Evolutionary conservation across 805 yeast species (phyloP).

Genomic region (Alloascoidea hylecoeti): DNA sequence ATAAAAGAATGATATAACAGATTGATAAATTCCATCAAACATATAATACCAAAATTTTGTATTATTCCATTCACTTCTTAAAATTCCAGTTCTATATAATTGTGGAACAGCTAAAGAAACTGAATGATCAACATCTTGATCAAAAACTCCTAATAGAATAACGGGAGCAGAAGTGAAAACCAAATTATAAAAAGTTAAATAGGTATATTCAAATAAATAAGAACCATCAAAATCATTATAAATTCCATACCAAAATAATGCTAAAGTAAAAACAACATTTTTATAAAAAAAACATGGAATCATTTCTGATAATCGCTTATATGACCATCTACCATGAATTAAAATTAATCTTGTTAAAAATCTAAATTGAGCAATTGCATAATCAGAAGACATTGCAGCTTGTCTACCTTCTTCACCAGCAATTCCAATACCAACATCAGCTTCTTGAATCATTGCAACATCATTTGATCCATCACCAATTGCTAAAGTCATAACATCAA

Average conservation of each 20-base stretch:
- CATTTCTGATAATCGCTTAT: conserved; percentile 71
- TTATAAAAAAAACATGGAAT: conserved; percentile 72
- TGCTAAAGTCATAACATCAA: conserved; percentile 75
- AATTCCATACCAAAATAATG: conserved; percentile 72
- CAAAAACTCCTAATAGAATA: conserved; percentile 64
- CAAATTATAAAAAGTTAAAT: conserved; percentile 66
- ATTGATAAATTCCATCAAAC: conserved; percentile 68
- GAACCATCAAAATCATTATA: conserved; percentile 68
- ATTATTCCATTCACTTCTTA: conserved; percentile 58
- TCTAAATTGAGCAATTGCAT: conserved; percentile 75
- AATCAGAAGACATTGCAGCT: conserved; percentile 81
- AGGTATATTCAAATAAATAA: conserved; percentile 66
- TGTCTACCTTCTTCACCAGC: conserved; percentile 89
- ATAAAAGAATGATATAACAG: conserved; percentile 57
- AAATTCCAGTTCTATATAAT: conserved; percentile 57
- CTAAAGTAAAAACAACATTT: conserved; percentile 60
- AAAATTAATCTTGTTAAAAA: conserved; percentile 49
- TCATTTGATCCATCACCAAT: conserved; percentile 87
- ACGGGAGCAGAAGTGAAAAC: conserved; percentile 77
- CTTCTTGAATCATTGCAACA: conserved; percentile 85
- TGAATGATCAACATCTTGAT: conserved; percentile 64
- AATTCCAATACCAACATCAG: conserved; percentile 80
- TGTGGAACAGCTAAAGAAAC: conserved; percentile 65
- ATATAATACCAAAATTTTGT: conserved; percentile 58
- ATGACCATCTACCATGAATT: conserved; percentile 83